Evolutionary conservation across 2,329 filamentous ascomycete species (phyloP).

Genomic region (Beauveria australis): DNA sequence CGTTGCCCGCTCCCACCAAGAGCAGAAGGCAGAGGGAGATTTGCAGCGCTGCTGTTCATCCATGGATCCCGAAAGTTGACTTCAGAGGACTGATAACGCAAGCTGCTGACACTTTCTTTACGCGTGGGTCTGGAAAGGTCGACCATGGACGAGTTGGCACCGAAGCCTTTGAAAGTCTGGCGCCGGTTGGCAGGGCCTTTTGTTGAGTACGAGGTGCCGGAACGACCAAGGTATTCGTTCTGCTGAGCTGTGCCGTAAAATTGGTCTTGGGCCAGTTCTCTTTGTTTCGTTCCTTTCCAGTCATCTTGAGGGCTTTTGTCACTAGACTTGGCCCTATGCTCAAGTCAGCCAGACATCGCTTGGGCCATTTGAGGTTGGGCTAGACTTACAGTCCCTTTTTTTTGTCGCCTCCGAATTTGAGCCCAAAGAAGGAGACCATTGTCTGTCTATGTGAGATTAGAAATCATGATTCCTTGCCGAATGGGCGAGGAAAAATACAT

Average conservation of each 20-base stretch:
- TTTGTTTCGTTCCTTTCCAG: neutral
- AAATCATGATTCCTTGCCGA: neutral
- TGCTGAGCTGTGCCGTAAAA: slow-evolving; percentile 30
- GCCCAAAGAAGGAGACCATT: slow-evolving; percentile 53
- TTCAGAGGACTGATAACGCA: slow-evolving; percentile 30
- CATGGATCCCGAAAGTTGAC: slow-evolving; percentile 29
- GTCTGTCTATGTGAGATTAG: slow-evolving; percentile 11
- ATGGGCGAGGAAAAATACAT: neutral
- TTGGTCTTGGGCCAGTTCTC: slow-evolving; percentile 22
- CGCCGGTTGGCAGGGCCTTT: slow-evolving; percentile 21
- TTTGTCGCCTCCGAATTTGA: slow-evolving; percentile 47
- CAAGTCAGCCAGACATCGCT: neutral
- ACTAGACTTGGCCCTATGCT: slow-evolving; percentile 20
- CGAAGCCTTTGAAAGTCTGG: slow-evolving; percentile 29
- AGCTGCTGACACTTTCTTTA: slow-evolving; percentile 19
- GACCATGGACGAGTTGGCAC: slow-evolving; percentile 35
- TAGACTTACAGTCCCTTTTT: slow-evolving; percentile 43
- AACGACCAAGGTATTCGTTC: slow-evolving; percentile 26
- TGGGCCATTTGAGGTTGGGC: neutral
- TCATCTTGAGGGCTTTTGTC: slow-evolving; percentile 21
- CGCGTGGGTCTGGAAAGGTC: slow-evolving; percentile 29
- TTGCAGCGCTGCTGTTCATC: slow-evolving; percentile 28
- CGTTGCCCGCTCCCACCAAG: slow-evolving; percentile 23
- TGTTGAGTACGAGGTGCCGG: slow-evolving; percentile 32
- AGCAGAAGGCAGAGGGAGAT: slow-evolving; percentile 25